Percentiles rank a stretch among this genome's conserved stretches.
Conservation (phyloP, 306 rosid genomes). For the Lathyrus tuberosus region DNA sequence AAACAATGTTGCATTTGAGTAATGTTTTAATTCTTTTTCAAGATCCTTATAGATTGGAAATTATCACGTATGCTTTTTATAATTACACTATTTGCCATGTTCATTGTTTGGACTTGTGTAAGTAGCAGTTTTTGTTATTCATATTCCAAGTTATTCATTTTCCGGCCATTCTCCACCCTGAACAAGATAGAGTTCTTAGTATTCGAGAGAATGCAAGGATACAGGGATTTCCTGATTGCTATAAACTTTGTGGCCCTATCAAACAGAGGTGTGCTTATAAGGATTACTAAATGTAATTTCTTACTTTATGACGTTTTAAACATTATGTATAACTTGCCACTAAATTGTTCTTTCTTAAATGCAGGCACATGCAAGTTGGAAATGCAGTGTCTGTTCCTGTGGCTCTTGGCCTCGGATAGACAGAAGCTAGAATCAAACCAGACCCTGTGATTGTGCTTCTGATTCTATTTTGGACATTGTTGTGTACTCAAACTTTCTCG, state of each 20-base stretch:
- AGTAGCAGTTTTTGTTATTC: too few species aligned
- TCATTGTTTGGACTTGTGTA: too few species aligned
- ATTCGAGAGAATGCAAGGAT: constrained; percentile 73
- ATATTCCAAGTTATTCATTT: neutral
- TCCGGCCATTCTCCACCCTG: constrained; percentile 54
- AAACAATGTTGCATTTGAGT: too few species aligned
- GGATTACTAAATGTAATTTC: neutral
- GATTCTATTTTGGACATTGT: too few species aligned
- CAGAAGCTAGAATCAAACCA: too few species aligned
- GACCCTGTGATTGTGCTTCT: too few species aligned
- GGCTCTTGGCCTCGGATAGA: constrained; percentile 52
- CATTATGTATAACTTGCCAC: neutral
- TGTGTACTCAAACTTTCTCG: too few species aligned
- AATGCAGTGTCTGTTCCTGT: constrained; percentile 58
- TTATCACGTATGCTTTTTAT: too few species aligned
- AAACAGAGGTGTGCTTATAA: constrained; percentile 59
- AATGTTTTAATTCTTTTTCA: too few species aligned
- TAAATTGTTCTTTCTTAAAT: neutral
- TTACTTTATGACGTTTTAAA: neutral
- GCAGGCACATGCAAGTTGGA: constrained; percentile 52
- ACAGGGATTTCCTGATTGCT: constrained; percentile 82
- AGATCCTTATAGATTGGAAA: too few species aligned
- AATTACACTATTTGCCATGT: too few species aligned
- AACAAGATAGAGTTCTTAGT: constrained; percentile 64
- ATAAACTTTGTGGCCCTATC: constrained; percentile 59